Percentiles rank a stretch among this genome's conserved stretches.
Conservation (phyloP, 306 rosid species). For the Castanospermum australe region DNA sequence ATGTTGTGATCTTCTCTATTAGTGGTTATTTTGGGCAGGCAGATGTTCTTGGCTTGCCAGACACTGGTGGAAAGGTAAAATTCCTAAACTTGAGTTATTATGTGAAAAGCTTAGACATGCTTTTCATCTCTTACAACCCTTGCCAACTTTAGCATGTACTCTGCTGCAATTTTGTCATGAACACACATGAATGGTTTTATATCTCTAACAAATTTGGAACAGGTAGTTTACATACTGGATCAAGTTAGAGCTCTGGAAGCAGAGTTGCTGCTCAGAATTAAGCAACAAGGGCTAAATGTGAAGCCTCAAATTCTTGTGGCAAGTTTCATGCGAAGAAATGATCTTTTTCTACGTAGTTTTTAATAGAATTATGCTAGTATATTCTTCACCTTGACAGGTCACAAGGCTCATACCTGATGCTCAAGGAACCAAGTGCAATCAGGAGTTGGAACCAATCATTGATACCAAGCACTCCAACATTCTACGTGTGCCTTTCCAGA, state of each 20-base stretch:
- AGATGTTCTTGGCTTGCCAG: conserved; percentile 92
- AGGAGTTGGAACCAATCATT: conserved; percentile 63
- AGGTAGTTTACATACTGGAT: conserved; percentile 93
- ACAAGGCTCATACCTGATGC: conserved; percentile 89
- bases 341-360: background rate
- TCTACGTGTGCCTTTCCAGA: conserved; percentile 77
- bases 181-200: background rate
- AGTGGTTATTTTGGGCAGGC: conserved; percentile 97
- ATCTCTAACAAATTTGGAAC: conserved; percentile 1
- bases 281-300: conserved; percentile 68
- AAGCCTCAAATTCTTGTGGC: conserved; percentile 91
- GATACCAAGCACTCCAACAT: conserved; percentile 74
- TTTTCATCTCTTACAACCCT: background rate
- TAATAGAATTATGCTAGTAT: background rate
- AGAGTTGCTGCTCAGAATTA: conserved; percentile 65
- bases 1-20: conserved; percentile 68
- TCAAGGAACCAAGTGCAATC: conserved; percentile 78
- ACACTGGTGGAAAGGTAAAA: conserved; percentile 88
- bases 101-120: background rate
- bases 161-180: background rate
- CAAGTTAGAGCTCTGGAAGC: conserved; percentile 92
- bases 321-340: conserved; percentile 24
- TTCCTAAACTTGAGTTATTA: background rate
- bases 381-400: conserved; percentile 46
- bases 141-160: background rate